Conservation (phyloP, 352 stramenopile genomes). For the Thraustotheca clavata region DNA sequence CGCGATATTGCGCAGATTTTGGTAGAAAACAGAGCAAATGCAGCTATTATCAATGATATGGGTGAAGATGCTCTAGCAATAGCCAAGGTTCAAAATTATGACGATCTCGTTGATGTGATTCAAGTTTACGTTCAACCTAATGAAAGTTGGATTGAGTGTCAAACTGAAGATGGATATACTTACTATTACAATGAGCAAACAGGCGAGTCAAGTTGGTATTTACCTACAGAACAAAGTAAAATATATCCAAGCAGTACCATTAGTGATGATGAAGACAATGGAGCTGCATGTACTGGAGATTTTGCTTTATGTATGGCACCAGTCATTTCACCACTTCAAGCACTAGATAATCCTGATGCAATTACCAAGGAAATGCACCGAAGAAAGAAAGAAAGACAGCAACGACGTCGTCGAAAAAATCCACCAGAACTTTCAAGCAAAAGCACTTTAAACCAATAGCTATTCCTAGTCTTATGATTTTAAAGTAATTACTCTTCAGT, state of each 20-base stretch:
- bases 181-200: conserved; percentile 61
- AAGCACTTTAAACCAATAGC: no score
- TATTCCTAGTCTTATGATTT: neutral
- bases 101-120: conserved; percentile 26
- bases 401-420: neutral
- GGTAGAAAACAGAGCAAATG: conserved; percentile 48
- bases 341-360: conserved; percentile 54
- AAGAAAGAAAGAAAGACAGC: conserved; percentile 16
- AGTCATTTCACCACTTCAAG: conserved; percentile 52
- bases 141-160: conserved; percentile 34
- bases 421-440: neutral
- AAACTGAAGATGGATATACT: conserved; percentile 42
- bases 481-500: neutral
- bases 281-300: neutral
- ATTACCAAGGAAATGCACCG: conserved; percentile 29
- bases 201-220: conserved; percentile 48
- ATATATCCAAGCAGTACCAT: no score
- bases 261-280: neutral
- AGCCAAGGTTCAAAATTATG: conserved; percentile 44
- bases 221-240: conserved; percentile 9
- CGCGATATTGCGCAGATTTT: conserved; percentile 36
- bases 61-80: conserved; percentile 43
- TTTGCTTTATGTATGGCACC: conserved; percentile 45
- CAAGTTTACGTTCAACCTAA: neutral
- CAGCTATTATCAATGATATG: conserved; percentile 33